phyloP scores from a whole-genome alignment of 352 stramenopile species.

The Globisporangium camurandrum region DNA sequence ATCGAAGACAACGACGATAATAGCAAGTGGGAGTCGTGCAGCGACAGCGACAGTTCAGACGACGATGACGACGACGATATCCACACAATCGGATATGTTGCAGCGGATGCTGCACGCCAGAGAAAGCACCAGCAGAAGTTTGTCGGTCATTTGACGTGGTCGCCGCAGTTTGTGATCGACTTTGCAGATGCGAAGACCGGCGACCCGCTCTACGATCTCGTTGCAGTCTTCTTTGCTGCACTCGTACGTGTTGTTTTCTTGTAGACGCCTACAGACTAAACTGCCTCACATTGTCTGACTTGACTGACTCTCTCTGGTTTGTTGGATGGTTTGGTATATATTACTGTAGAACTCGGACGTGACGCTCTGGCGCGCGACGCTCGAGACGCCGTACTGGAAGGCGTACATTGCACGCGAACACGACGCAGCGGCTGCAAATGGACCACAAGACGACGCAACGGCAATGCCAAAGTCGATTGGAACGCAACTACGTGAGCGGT shows the following conservation, averaged over 20 bases:
- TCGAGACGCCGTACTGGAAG: slow-evolving; percentile 68
- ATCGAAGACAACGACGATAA: slow-evolving; percentile 14
- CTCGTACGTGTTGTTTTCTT: slow-evolving; percentile 34
- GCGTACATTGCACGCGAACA: slow-evolving; percentile 44
- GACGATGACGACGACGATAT: slow-evolving; percentile 48
- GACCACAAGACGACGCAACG: background rate
- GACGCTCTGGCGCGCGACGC: slow-evolving; percentile 45
- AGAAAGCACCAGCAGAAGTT: slow-evolving; percentile 40
- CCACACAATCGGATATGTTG: no score
- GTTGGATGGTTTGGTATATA: no score
- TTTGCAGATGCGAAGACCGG: slow-evolving; percentile 84
- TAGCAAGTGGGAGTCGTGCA: slow-evolving; percentile 46
- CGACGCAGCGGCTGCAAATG: slow-evolving; percentile 2
- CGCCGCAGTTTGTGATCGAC: slow-evolving; percentile 70
- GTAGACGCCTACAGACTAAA: background rate
- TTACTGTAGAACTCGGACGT: slow-evolving; percentile 60
- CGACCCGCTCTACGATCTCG: slow-evolving; percentile 81
- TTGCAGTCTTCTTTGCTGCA: slow-evolving; percentile 71
- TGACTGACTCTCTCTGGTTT: background rate
- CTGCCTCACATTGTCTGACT: no score
- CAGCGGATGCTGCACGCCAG: slow-evolving; percentile 18
- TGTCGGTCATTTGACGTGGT: slow-evolving; percentile 41
- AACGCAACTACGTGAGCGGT: slow-evolving; percentile 37
- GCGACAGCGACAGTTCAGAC: slow-evolving; percentile 37
- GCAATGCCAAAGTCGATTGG: background rate